These are phyloP conservation scores for Alternaria gaisen DNA, from an alignment of 2,329 filamentous ascomycete genomes.

Conservation along the genomic window DNA sequence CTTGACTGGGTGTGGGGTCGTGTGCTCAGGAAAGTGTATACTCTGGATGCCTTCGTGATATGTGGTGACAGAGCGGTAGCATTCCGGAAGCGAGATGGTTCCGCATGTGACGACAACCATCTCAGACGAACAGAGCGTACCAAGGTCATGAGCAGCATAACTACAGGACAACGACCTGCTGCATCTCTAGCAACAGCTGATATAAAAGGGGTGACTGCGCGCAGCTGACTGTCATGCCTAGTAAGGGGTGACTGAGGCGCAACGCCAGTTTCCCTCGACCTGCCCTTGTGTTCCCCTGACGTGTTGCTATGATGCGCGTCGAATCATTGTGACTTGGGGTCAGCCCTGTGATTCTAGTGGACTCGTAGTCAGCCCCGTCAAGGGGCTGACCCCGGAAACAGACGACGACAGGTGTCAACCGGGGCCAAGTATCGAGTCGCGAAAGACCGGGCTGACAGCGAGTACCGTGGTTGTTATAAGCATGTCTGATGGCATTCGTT, in stretches of 20 bases:
- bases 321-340: slow-evolving; percentile 4
- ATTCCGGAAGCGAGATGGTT: slow-evolving; percentile 1
- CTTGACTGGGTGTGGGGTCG: slow-evolving; percentile 3
- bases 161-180: slow-evolving; percentile 7
- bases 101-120: slow-evolving; percentile 1
- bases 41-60: neutral
- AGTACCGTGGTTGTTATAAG: slow-evolving; percentile 12
- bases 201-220: slow-evolving; percentile 14
- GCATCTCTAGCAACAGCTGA: slow-evolving; percentile 16
- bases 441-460: slow-evolving; percentile 22
- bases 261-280: slow-evolving; percentile 11
- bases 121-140: neutral
- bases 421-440: slow-evolving; percentile 17
- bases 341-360: slow-evolving; percentile 2
- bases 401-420: slow-evolving; percentile 9
- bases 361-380: slow-evolving; percentile 7
- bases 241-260: slow-evolving; percentile 24
- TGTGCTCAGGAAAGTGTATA: neutral
- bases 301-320: slow-evolving; percentile 3
- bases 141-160: neutral
- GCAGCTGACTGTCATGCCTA: slow-evolving; percentile 30
- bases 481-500: slow-evolving; percentile 14
- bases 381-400: slow-evolving; percentile 1
- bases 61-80: slow-evolving; percentile 2
- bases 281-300: slow-evolving; percentile 21